phyloP scores from a whole-genome alignment of 371 early-diverging fungal genomes.

The Batkoa obscura region DNA sequence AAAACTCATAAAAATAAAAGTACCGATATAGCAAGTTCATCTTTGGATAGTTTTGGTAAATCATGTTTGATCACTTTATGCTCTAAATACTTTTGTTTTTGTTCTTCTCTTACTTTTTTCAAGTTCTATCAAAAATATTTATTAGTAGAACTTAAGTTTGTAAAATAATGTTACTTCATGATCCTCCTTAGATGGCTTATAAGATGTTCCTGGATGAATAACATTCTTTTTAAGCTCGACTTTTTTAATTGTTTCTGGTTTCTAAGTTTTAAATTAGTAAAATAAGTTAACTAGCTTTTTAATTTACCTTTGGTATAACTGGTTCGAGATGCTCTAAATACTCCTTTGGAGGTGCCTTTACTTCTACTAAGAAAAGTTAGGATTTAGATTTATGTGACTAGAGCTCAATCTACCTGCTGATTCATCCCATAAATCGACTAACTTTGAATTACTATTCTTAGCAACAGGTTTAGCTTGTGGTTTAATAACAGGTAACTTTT shows the following conservation, averaged over 20 bases:
- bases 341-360: not conserved
- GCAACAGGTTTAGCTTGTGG: too few species aligned
- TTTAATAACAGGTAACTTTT: too few species aligned
- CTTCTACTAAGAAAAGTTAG: not conserved
- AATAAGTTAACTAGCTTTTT: not conserved
- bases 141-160: not conserved
- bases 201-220: conserved; percentile 78
- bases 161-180: conserved; percentile 32
- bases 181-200: conserved; percentile 63
- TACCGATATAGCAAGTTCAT: conserved; percentile 27
- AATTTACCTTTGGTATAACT: not conserved
- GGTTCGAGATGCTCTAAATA: not conserved
- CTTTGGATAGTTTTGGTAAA: conserved; percentile 25
- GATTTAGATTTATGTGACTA: not conserved
- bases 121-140: conserved; percentile 7
- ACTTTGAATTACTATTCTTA: not conserved
- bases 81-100: not conserved
- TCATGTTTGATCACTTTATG: conserved; percentile 9
- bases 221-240: conserved; percentile 51
- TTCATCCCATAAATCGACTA: not conserved
- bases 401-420: not conserved
- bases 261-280: conserved; percentile 10
- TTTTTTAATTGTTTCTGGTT: conserved; percentile 33
- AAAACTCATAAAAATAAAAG: not conserved
- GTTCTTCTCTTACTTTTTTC: not conserved